phyloP scores from a whole-genome alignment of 331 rosid species.

The Acacia concinna region DNA sequence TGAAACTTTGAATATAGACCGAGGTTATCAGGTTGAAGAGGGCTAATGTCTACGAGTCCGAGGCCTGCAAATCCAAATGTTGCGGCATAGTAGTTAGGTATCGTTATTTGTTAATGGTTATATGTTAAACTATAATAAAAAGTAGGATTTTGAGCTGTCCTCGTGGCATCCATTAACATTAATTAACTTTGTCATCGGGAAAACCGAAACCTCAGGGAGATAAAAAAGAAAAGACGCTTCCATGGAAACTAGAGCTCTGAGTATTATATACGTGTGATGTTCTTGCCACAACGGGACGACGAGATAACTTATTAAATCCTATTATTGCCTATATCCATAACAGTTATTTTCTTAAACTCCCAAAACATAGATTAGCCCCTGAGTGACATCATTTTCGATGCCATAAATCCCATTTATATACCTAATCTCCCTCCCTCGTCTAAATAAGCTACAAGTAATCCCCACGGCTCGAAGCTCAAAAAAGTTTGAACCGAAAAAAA shows the following conservation, averaged over 20 bases:
- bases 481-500: not conserved
- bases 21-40: not conserved
- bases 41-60: too few relatives aligned
- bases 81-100: not conserved
- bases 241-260: conserved; percentile 38
- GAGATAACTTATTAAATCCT: conserved; percentile 16
- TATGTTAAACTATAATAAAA: not conserved
- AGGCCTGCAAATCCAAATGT: not conserved
- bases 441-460: not conserved
- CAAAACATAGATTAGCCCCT: conserved; percentile 30
- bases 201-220: conserved; percentile 34
- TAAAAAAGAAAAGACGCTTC: conserved; percentile 1
- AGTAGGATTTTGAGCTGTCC: conserved; percentile 44
- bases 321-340: conserved; percentile 7
- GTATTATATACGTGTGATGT: conserved; percentile 45
- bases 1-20: not conserved
- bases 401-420: conserved; percentile 3
- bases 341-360: conserved; percentile 12
- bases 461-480: not conserved
- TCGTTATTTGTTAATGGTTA: not conserved
- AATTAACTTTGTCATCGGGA: conserved; percentile 22
- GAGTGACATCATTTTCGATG: conserved; percentile 10
- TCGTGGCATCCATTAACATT: conserved; percentile 55
- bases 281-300: conserved; percentile 45
- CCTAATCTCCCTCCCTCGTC: not conserved